phyloP scores from a whole-genome alignment of 345 rosid genomes.

The Punica granatum region DNA sequence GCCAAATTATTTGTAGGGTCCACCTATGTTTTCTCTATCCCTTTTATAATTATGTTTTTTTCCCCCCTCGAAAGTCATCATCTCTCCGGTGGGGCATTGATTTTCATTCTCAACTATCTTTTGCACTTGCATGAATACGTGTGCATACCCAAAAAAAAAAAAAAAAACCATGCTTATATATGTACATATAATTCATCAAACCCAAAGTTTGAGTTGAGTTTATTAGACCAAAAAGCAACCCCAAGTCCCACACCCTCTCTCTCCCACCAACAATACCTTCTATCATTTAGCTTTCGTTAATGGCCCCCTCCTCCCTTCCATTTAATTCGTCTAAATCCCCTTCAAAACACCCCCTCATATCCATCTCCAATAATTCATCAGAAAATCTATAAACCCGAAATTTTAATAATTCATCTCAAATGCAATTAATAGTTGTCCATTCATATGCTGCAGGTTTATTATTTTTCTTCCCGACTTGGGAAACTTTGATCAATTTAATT shows the following conservation, averaged over 20 bases:
- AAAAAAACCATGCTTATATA: not conserved
- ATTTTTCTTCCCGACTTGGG: too few species aligned
- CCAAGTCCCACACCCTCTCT: not conserved
- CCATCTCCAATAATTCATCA: too few species aligned
- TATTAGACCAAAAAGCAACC: not conserved
- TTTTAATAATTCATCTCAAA: too few species aligned
- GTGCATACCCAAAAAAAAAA: slow-evolving; percentile 18
- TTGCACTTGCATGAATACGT: slow-evolving; percentile 9
- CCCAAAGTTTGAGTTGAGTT: not conserved
- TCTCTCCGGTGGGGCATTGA: slow-evolving; percentile 27
- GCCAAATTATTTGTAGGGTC: slow-evolving; percentile 18
- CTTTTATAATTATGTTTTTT: not conserved
- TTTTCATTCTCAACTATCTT: slow-evolving; percentile 22
- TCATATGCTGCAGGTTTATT: too few species aligned
- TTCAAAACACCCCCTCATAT: too few species aligned
- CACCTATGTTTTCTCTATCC: not conserved
- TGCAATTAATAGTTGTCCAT: too few species aligned
- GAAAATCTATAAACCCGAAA: too few species aligned
- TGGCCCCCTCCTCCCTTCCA: not conserved
- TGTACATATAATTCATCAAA: not conserved
- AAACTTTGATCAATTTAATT: too few species aligned
- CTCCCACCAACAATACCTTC: not conserved
- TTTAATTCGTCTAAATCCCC: too few species aligned
- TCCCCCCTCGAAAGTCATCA: slow-evolving; percentile 5
- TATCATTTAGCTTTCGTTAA: too few species aligned